phyloP scores from a whole-genome alignment of 495 filamentous ascomycete species.

The Hypoxylon fuscum region DNA sequence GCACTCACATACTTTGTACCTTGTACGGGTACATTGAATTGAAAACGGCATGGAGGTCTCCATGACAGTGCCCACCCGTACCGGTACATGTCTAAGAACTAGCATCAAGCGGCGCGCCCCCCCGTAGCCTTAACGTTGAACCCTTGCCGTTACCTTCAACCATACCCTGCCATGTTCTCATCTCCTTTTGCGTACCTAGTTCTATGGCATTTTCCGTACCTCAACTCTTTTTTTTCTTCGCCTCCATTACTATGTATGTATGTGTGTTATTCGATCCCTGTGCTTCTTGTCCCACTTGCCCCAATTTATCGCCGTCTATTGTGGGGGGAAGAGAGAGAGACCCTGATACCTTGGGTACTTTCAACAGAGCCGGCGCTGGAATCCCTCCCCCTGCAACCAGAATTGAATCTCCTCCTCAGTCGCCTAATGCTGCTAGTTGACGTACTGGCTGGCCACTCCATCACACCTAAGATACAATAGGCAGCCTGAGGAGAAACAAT shows the following conservation, averaged over 20 bases:
- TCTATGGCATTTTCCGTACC: constrained; percentile 35
- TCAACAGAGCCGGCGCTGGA: constrained; percentile 26
- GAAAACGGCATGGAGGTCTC: constrained; percentile 20
- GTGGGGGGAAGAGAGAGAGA: constrained; percentile 32
- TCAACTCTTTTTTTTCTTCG: constrained; percentile 16
- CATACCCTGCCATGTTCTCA: constrained; percentile 43
- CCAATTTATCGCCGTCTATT: constrained; percentile 38
- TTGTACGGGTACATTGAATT: background rate
- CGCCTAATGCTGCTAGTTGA: constrained; percentile 41
- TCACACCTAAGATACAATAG: constrained; percentile 35
- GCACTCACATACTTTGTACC: constrained; percentile 7
- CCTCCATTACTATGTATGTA: constrained; percentile 31
- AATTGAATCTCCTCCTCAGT: constrained; percentile 14
- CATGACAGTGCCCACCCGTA: constrained; percentile 30
- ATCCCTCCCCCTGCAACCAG: constrained; percentile 27
- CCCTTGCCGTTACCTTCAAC: constrained; percentile 42
- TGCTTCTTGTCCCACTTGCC: constrained; percentile 40
- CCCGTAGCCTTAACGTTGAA: constrained; percentile 36
- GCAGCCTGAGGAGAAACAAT: constrained; percentile 17
- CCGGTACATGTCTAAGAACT: constrained; percentile 29
- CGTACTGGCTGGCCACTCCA: constrained; percentile 41
- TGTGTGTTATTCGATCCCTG: constrained; percentile 38
- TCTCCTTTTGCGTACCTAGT: constrained; percentile 36
- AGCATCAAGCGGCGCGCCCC: constrained; percentile 28
- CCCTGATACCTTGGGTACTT: constrained; percentile 37